Base-by-base conservation (phyloP, 441 rosid species). In the Lagerstroemia fauriei region DNA sequence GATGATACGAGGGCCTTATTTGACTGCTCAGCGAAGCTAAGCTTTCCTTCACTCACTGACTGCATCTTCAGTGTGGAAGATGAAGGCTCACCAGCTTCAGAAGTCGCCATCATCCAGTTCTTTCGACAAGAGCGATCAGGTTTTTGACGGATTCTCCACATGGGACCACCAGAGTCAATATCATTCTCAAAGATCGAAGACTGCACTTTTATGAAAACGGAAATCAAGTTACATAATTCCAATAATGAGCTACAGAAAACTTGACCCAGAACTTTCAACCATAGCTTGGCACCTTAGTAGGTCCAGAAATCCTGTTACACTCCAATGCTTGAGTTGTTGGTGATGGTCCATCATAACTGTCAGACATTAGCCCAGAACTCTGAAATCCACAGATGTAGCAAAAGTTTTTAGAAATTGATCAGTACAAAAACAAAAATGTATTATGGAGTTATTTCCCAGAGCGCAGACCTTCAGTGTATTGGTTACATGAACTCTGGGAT, bases 71-170 rank as follows among this genome's bases (percentile, higher is more conserved):
- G 86, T 68, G 80, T 74, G 41, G 89, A 80, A 59, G 87, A 85
- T 68, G 86, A 78, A 74, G 46, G 78, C 5, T 81, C 66, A 48
- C 77, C 86, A 77, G 83, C 74, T 72, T 86, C 89, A 78, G 93
- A 88, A 82, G 88, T 84, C 80, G 91, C 86, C 75, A 89, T 81
- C 76, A 87, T 83, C 84, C 88, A 85, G 85, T 59, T 89, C 88
- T 81, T 89, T 46, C 84, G 83, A 85, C 88, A 85, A n/a, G 89
- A 85, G 81, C 92, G 90, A 82, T 89, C 92, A 59, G 95, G 90
- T 81, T 95, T 97, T 84, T 92, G 98, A 75, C 98, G 95, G 84
- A 94, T 93, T 87, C 99, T 93, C 50, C 99, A 95, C 80, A 95
- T 89, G 83, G 98, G 93, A 76, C 94, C 97, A 77, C 88, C 87